phyloP scores from a whole-genome alignment of 2,329 filamentous ascomycete genomes.

The Macrophomina phaseolina region DNA sequence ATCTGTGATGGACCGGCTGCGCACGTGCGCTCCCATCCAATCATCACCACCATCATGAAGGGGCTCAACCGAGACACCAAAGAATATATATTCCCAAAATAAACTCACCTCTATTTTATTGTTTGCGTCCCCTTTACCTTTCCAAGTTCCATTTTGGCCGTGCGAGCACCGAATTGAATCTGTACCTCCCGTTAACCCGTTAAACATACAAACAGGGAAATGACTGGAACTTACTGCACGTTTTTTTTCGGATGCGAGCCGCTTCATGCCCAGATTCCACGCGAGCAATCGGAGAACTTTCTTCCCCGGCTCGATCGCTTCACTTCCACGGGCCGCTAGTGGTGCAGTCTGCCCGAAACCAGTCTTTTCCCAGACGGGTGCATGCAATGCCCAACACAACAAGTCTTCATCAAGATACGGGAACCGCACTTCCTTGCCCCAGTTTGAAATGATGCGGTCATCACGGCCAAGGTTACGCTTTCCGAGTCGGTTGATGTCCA shows the following conservation, averaged over 20 bases:
- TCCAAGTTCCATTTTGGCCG: constrained; percentile 56
- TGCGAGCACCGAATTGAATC: constrained; percentile 53
- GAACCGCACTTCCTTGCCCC: constrained; percentile 86
- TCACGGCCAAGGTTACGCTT: constrained; percentile 95
- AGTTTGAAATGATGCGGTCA: constrained; percentile 87
- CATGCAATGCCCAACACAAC: constrained; percentile 77
- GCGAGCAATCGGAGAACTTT: constrained; percentile 79
- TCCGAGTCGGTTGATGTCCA: constrained; percentile 85
- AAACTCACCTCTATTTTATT: constrained; percentile 43
- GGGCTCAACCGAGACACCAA: constrained; percentile 2
- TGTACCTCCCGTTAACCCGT: constrained; percentile 30
- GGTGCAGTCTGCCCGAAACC: constrained; percentile 68
- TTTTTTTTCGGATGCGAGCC: constrained; percentile 87
- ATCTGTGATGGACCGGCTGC: constrained; percentile 13
- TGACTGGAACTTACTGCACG: constrained; percentile 68
- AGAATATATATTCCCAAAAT: constrained; percentile 8
- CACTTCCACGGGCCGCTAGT: constrained; percentile 22
- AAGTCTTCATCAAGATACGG: constrained; percentile 89
- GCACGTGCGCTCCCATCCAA: constrained; percentile 19
- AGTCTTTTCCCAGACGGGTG: constrained; percentile 83
- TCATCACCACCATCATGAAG: constrained; percentile 27
- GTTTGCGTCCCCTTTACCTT: constrained; percentile 55
- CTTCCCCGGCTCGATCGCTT: constrained; percentile 72
- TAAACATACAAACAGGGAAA: no score
- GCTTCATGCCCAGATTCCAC: constrained; percentile 71